Evolutionary conservation across 768 basidiomycete genomes (phyloP), one percentile per base, ranked within the genome.

Genomic region (Pleurotus cornucopiae): DNA sequence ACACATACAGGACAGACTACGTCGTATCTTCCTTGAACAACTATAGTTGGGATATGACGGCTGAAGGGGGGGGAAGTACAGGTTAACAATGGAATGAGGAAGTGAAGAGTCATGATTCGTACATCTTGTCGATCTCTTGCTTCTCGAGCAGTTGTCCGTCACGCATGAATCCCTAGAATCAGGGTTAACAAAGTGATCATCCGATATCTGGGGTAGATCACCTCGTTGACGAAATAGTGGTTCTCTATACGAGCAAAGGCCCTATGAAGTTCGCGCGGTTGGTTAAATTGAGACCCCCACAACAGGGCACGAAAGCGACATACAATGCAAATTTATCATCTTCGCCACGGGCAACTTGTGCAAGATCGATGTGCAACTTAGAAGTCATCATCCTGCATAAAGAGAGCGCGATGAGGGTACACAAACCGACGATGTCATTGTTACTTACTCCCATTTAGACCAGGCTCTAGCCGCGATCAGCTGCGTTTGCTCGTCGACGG

Each of bases 111-210:
- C 30, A 34, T 7, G 11, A 34, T 14, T 62, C 80, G 38, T 62
- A 88, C 92, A 97, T 96, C 72, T 92, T 94, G 60, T 89, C 89
- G 55, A 96, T 90, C 61, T 84, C 81, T 70, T 91, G 89, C 60
- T 77, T 76, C 61, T 93, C 90, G 43, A 97, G 74, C 14, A 97
- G 76, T 66, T 95, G 91, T 0, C 94, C 91, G 6, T 94, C 89
- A 18, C 90, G 77, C 85, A 94, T 85, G 70, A 91, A 96, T 2
- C 89, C 87, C 84, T 92, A 46, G 3, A 30, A 39, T n/a, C 6
- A 34, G 11, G 3, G 58, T 43, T 14, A 56, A 43, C 26, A n/a
- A 18, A 2, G n/a, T 13, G n/a, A 6, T 30, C 16, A 48, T n/a
- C n/a, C 57, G 39, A 54, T 12, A 47, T 16, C 37, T 37, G 40